Conservation (phyloP, 1,284 basidiomycete species). For the Microbotryum intermedium region DNA sequence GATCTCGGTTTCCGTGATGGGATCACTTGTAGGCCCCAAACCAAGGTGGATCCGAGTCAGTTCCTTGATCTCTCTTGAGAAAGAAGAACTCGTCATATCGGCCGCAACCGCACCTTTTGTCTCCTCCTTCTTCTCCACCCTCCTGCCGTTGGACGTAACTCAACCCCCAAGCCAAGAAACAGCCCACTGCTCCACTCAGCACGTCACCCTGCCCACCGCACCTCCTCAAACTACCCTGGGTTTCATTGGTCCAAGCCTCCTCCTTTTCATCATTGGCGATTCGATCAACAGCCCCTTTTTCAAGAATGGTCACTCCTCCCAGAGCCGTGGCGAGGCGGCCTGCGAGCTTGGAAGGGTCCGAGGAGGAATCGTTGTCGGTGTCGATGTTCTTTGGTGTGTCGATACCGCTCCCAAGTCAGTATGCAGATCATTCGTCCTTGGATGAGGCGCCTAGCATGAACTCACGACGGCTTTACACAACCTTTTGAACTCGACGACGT, state of each 20-base stretch:
- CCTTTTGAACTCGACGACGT: slow-evolving; percentile 85
- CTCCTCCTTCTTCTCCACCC: slow-evolving; percentile 1
- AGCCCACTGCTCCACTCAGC: slow-evolving; percentile 73
- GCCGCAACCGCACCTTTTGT: slow-evolving; percentile 32
- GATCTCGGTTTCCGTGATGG: slow-evolving; percentile 47
- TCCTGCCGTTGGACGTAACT: slow-evolving; percentile 65
- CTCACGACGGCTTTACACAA: slow-evolving; percentile 63
- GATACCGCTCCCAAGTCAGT: too few relatives aligned
- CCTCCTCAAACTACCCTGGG: slow-evolving; percentile 73
- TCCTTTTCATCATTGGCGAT: slow-evolving; percentile 43
- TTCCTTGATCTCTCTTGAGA: too few relatives aligned
- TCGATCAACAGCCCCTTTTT: slow-evolving; percentile 73
- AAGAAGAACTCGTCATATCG: not conserved
- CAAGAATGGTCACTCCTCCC: slow-evolving; percentile 80
- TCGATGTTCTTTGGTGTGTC: slow-evolving; percentile 43
- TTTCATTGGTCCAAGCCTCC: slow-evolving; percentile 58
- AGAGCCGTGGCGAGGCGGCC: slow-evolving; percentile 58
- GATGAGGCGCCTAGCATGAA: slow-evolving; percentile 16
- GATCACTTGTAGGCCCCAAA: slow-evolving; percentile 40
- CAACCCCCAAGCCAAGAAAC: slow-evolving; percentile 87
- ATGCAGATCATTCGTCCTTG: too few relatives aligned
- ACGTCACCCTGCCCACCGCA: slow-evolving; percentile 78
- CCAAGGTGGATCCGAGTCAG: too few relatives aligned
- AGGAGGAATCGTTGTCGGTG: slow-evolving; percentile 12
- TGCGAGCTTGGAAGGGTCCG: slow-evolving; percentile 49